Conservation (phyloP, 768 basidiomycete species). For the Pleurotus citrinopileatus region DNA sequence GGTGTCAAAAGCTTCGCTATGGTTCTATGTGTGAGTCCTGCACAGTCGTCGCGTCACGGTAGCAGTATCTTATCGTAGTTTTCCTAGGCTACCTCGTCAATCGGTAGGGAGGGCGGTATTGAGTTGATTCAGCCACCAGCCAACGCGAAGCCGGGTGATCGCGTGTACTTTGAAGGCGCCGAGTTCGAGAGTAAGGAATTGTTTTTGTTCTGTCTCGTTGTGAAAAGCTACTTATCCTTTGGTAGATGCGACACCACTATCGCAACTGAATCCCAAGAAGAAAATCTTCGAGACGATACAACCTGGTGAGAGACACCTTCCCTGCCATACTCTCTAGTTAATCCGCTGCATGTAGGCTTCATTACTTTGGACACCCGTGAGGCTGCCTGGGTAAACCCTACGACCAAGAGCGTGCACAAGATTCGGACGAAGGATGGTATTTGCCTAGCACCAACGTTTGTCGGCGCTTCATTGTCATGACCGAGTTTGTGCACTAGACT, state of each 20-base stretch:
- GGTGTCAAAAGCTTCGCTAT: constrained; percentile 98
- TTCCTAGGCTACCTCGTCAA: constrained; percentile 81
- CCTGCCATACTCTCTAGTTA: no score
- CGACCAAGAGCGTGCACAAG: constrained; percentile 72
- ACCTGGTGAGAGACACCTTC: constrained; percentile 77
- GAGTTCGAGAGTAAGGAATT: constrained; percentile 83
- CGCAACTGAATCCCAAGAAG: constrained; percentile 96
- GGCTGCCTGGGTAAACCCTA: constrained; percentile 91
- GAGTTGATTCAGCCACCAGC: constrained; percentile 89
- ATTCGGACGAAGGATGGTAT: constrained; percentile 86
- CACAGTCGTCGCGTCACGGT: background rate
- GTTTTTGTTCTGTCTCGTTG: background rate
- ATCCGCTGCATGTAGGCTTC: no score
- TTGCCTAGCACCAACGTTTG: constrained; percentile 74
- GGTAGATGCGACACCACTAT: constrained; percentile 60
- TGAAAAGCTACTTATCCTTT: constrained; percentile 4
- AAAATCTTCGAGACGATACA: constrained; percentile 98
- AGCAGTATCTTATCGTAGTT: background rate
- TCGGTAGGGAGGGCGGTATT: constrained; percentile 85
- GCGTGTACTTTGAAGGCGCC: constrained; percentile 91
- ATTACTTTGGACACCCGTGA: constrained; percentile 84
- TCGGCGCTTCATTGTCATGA: constrained; percentile 92
- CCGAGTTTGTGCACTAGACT: background rate
- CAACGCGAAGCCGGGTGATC: constrained; percentile 85
- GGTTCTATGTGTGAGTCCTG: constrained; percentile 80